Base-by-base conservation (phyloP, 2,329 filamentous ascomycete species). In the Alternaria viburni region DNA sequence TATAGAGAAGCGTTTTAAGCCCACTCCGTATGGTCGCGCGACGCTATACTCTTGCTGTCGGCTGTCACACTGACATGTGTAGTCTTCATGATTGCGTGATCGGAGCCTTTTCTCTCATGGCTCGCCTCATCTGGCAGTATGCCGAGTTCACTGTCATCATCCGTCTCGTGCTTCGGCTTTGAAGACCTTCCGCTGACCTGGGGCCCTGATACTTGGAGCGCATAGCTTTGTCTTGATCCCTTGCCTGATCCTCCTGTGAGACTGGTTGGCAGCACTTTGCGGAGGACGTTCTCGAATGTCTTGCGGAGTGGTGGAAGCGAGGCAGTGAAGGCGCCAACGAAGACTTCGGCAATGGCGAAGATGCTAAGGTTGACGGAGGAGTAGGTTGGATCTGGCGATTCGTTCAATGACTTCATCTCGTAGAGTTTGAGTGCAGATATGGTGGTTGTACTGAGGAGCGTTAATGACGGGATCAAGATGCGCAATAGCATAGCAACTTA, bases 341-440 rank as follows among this genome's bases (percentile, higher is more conserved):
- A 73, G 6, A 73, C 72, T 64, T 75, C 73, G 3, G 71, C 57
- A 3, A 68, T 57, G 4, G 70, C 69, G 55, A 72, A 75, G 23
- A 75, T 66, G 43, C 68, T 73, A 2, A 74, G 67, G 30, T 73
- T 72, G 13, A 74, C 66, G 7, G 68, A 64, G 9, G 60, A 68
- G 28, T 70, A 75, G 15, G 69, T 71, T 5, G 69, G 67, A 52
- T 75, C 71, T 17, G 65, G 59, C 0, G 71, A 73, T 9, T 65
- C 47, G 44, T 67, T 66, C 13, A 73, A 55, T 0, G 68, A 46
- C 30, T 73, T 71, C 62, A 75, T 72, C 49, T 75, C 70, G 50
- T 71, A 69, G 21, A 75, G 64, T 17, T 75, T 75, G 8, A 73
- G 50, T 1, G 72, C 73, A 4, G 73, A 75, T 12, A 75, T 73